Evolutionary conservation across 768 basidiomycete species (phyloP), one percentile per base, ranked within the genome.

Genomic region (Galerina marginata): DNA sequence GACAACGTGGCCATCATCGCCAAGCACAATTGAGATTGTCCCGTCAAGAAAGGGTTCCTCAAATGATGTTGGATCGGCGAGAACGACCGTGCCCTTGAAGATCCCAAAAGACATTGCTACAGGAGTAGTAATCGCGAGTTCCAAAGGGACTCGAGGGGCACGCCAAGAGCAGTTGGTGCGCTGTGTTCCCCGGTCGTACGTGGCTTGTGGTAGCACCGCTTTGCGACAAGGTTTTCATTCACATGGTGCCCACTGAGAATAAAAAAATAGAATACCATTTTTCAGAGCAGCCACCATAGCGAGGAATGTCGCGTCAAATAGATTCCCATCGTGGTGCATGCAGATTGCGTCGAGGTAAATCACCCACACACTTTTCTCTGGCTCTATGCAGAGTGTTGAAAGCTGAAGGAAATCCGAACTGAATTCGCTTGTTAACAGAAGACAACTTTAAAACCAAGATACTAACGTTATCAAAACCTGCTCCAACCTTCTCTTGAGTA

Each of bases 241-340:
- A 48, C 10, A 58, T 33, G 43, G 56, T 40, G n/a, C 9, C 16
- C 48, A 39, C 9, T 33, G 56, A 56, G 12, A 33, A 45, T 53
- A 23, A 23, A 56, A 12, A 52, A 33, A 42, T 43, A 54, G 3
- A 78, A 49, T 66, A 96, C 95, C 90, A 61, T 95, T 93, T 71
- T 80, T 83, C 45, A 99, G 77, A 6, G 96, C 95, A 9, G 91
- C 87, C 50, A 95, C 85, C 81, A 96, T 91, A 0, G 94, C 93
- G 23, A 98, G 71, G 9, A 98, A 80, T 0, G 93, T 83, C 0
- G 97, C 94, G 65, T 99, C 97, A 60, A 96, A 94, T 1, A 83
- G 91, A 69, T 98, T 99, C 5, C 97, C 97, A 71, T 99, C 96
- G 70, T 96, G 96, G 76, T 97, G 98, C 64, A 99, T 93, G 71